Percentiles rank a stretch among this genome's conserved stretches.
phyloP scores from a whole-genome alignment of 768 basidiomycete genomes.

The Pisolithus albus region DNA sequence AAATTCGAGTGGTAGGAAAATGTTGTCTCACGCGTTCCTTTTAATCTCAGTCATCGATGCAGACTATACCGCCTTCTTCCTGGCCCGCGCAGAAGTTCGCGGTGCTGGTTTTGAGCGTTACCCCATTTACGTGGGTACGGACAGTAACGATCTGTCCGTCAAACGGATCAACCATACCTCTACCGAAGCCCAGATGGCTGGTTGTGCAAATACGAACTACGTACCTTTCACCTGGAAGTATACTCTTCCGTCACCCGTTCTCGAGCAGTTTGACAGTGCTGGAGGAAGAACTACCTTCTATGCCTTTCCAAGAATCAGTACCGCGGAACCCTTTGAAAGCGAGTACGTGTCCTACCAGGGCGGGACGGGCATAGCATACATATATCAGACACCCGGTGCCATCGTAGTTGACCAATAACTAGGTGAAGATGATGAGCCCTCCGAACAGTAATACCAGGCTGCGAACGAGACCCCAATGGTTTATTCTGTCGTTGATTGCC shows the following conservation, averaged over 20 bases:
- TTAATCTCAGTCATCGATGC: background rate
- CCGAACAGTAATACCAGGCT: background rate
- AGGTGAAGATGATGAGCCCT: background rate
- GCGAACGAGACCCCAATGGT: too few relatives aligned
- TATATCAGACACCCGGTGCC: constrained; percentile 1
- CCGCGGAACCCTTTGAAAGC: background rate
- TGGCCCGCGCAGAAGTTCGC: constrained; percentile 7
- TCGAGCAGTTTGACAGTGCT: constrained; percentile 3
- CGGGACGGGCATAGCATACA: constrained; percentile 3
- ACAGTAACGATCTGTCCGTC: constrained; percentile 3
- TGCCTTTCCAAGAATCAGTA: background rate
- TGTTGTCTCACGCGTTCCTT: background rate
- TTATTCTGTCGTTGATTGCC: too few relatives aligned
- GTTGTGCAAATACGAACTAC: constrained; percentile 1
- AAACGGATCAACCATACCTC: background rate
- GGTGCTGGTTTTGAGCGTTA: constrained; percentile 3
- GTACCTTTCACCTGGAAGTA: constrained; percentile 8
- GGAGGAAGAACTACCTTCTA: constrained; percentile 5
- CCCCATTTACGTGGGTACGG: constrained; percentile 7
- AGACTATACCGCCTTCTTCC: constrained; percentile 7
- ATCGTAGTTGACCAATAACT: background rate
- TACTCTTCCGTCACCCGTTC: background rate
- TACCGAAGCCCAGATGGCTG: constrained; percentile 4
- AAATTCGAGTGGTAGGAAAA: constrained; percentile 6
- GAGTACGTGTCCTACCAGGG: background rate